Evolutionary conservation across 306 rosid genomes (phyloP), one percentile per base, ranked within the genome.

Genomic region (Dryas alaskensis): DNA sequence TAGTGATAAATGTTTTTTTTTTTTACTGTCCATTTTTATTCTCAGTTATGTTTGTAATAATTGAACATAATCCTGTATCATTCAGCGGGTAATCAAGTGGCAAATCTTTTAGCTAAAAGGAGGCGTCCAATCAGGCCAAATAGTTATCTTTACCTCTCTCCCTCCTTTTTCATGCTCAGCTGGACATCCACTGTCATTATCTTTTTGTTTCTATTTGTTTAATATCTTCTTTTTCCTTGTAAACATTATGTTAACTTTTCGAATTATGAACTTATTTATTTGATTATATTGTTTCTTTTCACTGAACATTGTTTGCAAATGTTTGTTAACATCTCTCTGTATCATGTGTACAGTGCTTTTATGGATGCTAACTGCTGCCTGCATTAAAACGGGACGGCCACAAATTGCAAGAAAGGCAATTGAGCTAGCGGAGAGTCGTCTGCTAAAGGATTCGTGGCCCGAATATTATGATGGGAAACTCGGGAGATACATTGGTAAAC

Each of bases 381-480:
- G 96, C 90, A 92, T 92, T 64, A 92, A 92, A 48, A 86, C 92
- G 9, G 97, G 97, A 60, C 79, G 97, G 58, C 97, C 96, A 0
- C 97, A 92, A 70, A 89, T 92, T 68, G 97, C 97, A 69, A 86
- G 97, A 78, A 78, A 81, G 45, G 96, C 97, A 17, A 89, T 92
- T 27, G 97, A 92, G 86, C 96, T 89, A 73, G 92, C 93, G 0
- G 97, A 92, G 88, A 85, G 87, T 76, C 93, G 97, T 60, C 79
- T 92, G 53, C 83, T 86, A 73, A 92, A 92, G 85, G 97, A 92
- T 69, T 84, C 90, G 39, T 92, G 97, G 97, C 97, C 97, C 5
- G 97, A 92, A 74, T 92, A 92, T 76, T 92, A 92, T 49, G 97
- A 92, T 31, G 97, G 97, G 64, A 92, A 86, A 82, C 89, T 88